These are phyloP conservation scores for Zarea fungicola DNA, from an alignment of 2,329 filamentous ascomycete genomes.

Conservation along the genomic window DNA sequence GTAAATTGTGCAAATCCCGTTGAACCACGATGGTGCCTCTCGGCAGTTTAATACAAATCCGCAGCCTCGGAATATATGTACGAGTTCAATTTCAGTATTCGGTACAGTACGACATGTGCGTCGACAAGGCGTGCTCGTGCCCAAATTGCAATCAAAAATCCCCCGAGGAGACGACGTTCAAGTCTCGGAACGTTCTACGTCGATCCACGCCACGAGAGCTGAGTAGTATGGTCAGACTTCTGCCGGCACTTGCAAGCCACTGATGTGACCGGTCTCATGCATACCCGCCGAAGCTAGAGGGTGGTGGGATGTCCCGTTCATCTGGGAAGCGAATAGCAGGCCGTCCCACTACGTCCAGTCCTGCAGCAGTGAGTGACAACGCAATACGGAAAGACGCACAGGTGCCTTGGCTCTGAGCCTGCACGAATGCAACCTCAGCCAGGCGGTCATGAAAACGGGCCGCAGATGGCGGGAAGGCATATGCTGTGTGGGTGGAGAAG, in stretches of 20 bases:
- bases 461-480: slow-evolving; percentile 19
- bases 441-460: slow-evolving; percentile 22
- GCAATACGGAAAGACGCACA: neutral
- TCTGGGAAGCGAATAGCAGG: neutral
- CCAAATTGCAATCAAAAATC: neutral
- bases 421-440: slow-evolving; percentile 8
- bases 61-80: no score
- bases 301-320: neutral
- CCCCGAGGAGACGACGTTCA: neutral
- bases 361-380: neutral
- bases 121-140: neutral
- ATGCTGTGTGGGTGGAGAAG: slow-evolving; percentile 14
- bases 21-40: no score
- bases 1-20: no score
- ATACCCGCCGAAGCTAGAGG: slow-evolving; percentile 16
- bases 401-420: neutral
- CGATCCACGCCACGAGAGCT: neutral
- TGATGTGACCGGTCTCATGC: slow-evolving; percentile 5
- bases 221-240: neutral
- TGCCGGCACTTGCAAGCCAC: neutral
- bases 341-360: neutral
- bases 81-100: neutral
- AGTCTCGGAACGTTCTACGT: no score
- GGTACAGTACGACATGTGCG: neutral
- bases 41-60: no score